Percentiles rank a stretch among this genome's conserved stretches.
Evolutionary conservation across 2,329 filamentous ascomycete genomes (phyloP).

Genomic region (Colletotrichum brevisporum): DNA sequence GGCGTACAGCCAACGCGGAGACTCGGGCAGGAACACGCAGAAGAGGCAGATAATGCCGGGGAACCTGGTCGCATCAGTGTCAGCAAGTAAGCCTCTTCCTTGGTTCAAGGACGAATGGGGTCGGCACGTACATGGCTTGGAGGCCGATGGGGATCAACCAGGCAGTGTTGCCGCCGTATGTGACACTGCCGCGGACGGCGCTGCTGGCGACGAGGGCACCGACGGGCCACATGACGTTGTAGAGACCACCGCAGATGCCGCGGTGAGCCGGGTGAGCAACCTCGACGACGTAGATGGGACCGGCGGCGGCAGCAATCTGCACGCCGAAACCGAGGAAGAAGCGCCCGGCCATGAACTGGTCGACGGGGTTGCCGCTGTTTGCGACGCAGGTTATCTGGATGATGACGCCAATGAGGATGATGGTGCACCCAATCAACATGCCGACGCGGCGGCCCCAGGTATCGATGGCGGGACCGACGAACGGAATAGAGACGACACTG

Average conservation of each 20-base stretch:
- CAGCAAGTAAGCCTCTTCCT: slow-evolving; percentile 40
- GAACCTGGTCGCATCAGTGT: slow-evolving; percentile 45
- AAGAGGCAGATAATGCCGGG: slow-evolving; percentile 51
- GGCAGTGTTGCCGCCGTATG: slow-evolving; percentile 47
- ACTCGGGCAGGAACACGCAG: slow-evolving; percentile 51
- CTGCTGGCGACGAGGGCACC: slow-evolving; percentile 62
- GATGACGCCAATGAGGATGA: slow-evolving; percentile 57
- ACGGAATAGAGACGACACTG: slow-evolving; percentile 62
- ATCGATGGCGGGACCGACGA: slow-evolving; percentile 63
- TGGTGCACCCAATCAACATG: slow-evolving; percentile 60
- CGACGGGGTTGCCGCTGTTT: slow-evolving; percentile 52
- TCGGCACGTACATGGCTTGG: slow-evolving; percentile 44
- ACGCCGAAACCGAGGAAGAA: slow-evolving; percentile 72
- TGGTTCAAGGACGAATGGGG: background rate
- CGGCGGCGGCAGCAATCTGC: slow-evolving; percentile 70
- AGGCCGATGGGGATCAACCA: slow-evolving; percentile 59
- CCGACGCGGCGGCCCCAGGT: slow-evolving; percentile 62
- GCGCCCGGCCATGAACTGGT: slow-evolving; percentile 69
- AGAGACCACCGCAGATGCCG: slow-evolving; percentile 71
- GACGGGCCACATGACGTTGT: slow-evolving; percentile 51
- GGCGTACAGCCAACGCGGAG: slow-evolving; percentile 57
- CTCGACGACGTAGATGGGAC: slow-evolving; percentile 75
- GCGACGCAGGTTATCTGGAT: slow-evolving; percentile 43
- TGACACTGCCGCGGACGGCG: slow-evolving; percentile 57
- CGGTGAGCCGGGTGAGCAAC: slow-evolving; percentile 74